These are phyloP conservation scores for Allantophomopsis lycopodina DNA, from an alignment of 2,329 filamentous ascomycete species.

Conservation along the genomic window DNA sequence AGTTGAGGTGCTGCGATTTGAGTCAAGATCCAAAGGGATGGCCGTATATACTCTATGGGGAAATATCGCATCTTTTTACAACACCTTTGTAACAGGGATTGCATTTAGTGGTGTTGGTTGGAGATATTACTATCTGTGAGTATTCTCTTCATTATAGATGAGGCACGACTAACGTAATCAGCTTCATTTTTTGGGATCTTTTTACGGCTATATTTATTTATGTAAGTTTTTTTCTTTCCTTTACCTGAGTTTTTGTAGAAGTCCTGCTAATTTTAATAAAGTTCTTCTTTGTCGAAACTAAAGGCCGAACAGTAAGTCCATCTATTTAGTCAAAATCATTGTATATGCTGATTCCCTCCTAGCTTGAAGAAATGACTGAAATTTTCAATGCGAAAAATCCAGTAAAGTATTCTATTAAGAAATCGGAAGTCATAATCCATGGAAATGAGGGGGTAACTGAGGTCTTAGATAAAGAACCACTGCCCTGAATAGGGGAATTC, in stretches of 20 bases:
- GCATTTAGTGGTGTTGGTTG: conserved; percentile 22
- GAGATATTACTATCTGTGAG: conserved; percentile 22
- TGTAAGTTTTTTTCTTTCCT: conserved; percentile 1
- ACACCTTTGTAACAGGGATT: conserved; percentile 26
- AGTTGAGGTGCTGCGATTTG: conserved; percentile 31
- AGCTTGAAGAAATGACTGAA: conserved; percentile 27
- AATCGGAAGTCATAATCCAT: conserved; percentile 10
- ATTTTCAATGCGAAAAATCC: conserved; percentile 26
- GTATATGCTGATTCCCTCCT: no score
- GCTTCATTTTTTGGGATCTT: conserved; percentile 20
- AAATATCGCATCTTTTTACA: conserved; percentile 28
- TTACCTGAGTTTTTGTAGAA: no score
- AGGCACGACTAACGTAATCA: no score
- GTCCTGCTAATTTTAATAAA: no score
- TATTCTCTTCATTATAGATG: no score
- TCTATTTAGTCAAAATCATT: no score
- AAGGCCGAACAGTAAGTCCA: conserved; percentile 1
- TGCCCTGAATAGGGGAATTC: not conserved
- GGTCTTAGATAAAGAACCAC: conserved; percentile 4
- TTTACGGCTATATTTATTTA: conserved; percentile 24
- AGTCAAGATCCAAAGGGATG: conserved; percentile 32
- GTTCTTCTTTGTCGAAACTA: conserved; percentile 16
- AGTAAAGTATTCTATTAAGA: conserved; percentile 19
- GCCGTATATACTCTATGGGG: conserved; percentile 30
- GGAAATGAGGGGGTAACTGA: conserved; percentile 2